Evolutionary conservation across 176 grass and related monocot species (phyloP).

Genomic region (Carex myosuroides): DNA sequence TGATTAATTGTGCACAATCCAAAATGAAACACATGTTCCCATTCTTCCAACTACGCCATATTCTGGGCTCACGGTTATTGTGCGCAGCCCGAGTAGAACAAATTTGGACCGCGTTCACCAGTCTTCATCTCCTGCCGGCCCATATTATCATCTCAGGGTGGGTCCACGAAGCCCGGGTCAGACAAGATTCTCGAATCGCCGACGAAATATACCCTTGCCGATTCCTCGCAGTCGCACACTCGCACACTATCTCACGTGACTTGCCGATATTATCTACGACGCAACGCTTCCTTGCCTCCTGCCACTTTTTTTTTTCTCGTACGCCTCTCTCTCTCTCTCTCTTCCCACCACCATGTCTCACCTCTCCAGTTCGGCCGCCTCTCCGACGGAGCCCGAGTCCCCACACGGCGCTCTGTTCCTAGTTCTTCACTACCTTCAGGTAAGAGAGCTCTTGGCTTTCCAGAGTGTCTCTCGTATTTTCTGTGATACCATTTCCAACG

Average conservation of each 20-base stretch:
- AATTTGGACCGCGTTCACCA: not conserved
- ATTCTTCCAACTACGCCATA: not conserved
- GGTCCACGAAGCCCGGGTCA: not conserved
- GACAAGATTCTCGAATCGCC: not conserved
- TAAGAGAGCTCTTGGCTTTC: slow-evolving; percentile 59
- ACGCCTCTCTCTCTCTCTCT: not conserved
- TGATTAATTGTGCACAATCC: not conserved
- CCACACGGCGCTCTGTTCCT: slow-evolving; percentile 45
- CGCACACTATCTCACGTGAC: not conserved
- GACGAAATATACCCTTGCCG: not conserved
- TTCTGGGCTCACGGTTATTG: not conserved
- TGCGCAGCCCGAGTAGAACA: not conserved
- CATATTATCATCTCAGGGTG: not conserved
- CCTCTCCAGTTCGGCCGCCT: not conserved
- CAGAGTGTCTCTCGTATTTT: slow-evolving; percentile 28
- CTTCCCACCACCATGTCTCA: not conserved
- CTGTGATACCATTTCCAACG: slow-evolving; percentile 38
- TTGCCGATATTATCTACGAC: not conserved
- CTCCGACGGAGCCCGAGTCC: not conserved
- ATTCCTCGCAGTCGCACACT: not conserved
- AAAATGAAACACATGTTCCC: not conserved
- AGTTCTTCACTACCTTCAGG: slow-evolving; percentile 46
- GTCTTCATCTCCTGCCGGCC: not conserved
- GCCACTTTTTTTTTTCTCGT: not conserved
- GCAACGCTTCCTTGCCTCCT: not conserved